These are phyloP conservation scores for Cytospora chrysosperma DNA, from an alignment of 2,329 filamentous ascomycete species.

Conservation along the genomic window DNA sequence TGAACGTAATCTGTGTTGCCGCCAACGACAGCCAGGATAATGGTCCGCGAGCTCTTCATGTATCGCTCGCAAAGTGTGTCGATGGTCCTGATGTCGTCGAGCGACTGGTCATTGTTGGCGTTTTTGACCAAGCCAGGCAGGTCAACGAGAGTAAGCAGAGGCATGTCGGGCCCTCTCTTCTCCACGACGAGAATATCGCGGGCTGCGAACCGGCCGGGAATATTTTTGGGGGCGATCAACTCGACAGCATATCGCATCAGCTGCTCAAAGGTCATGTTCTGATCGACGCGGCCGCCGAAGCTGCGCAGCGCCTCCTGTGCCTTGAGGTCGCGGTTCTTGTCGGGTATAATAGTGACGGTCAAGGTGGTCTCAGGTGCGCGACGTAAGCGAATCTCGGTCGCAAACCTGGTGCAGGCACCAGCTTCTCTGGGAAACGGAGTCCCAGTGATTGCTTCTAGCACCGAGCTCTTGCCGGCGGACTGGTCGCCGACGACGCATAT, in stretches of 20 bases:
- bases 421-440: slow-evolving; percentile 60
- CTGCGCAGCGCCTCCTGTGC: slow-evolving; percentile 49
- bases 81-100: slow-evolving; percentile 52
- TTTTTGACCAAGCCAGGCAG: slow-evolving; percentile 58
- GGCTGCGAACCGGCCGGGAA: slow-evolving; percentile 51
- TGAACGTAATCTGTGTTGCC: slow-evolving; percentile 57
- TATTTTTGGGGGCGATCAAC: slow-evolving; percentile 49
- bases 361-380: slow-evolving; percentile 44
- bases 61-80: slow-evolving; percentile 51
- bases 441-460: slow-evolving; percentile 62
- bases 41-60: slow-evolving; percentile 55
- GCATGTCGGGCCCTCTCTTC: slow-evolving; percentile 57
- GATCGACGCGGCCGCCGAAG: slow-evolving; percentile 47
- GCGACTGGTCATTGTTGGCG: slow-evolving; percentile 52
- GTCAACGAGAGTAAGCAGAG: slow-evolving; percentile 61
- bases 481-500: slow-evolving; percentile 66
- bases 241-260: slow-evolving; percentile 52
- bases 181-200: slow-evolving; percentile 58
- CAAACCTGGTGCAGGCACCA: slow-evolving; percentile 61
- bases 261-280: slow-evolving; percentile 47
- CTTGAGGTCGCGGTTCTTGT: slow-evolving; percentile 44
- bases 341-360: slow-evolving; percentile 55
- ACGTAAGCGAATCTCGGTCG: slow-evolving; percentile 59
- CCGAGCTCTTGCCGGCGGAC: slow-evolving; percentile 63
- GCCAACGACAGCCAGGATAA: slow-evolving; percentile 55